These are phyloP conservation scores for Cladosporium sp. DNA, from an alignment of 2,329 filamentous ascomycete species.

Conservation along the genomic window DNA sequence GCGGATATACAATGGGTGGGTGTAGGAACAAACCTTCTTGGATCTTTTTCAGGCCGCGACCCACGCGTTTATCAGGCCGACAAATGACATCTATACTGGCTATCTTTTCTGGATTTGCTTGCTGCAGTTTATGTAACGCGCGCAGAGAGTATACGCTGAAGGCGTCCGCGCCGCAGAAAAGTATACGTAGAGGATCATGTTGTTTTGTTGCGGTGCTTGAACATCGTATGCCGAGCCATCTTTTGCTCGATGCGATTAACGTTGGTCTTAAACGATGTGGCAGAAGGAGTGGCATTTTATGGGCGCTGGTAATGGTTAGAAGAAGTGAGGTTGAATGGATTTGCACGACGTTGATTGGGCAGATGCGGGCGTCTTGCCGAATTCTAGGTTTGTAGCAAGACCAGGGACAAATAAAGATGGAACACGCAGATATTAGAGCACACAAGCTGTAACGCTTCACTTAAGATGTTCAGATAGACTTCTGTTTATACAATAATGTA, in stretches of 20 bases:
- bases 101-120: conserved; percentile 48
- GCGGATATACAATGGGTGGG: conserved; percentile 19
- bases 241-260: background rate
- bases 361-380: background rate
- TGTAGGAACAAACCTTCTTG: conserved; percentile 53
- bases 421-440: too few relatives aligned
- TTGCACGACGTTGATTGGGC: conserved; percentile 6
- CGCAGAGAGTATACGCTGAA: conserved; percentile 78
- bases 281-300: background rate
- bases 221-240: background rate
- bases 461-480: too few relatives aligned
- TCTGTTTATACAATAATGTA: too few relatives aligned
- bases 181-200: conserved; percentile 64
- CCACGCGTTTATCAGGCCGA: conserved; percentile 70
- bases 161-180: conserved; percentile 91
- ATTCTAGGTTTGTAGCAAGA: too few relatives aligned
- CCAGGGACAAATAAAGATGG: too few relatives aligned
- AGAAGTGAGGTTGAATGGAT: conserved; percentile 7
- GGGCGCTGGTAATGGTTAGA: background rate
- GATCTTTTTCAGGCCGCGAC: conserved; percentile 68
- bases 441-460: too few relatives aligned
- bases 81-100: conserved; percentile 82
- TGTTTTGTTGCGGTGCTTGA: conserved; percentile 2
- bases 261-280: background rate
- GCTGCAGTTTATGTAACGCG: conserved; percentile 57